phyloP scores from a whole-genome alignment of 2,329 filamentous ascomycete genomes.

The Sporothrix protearum region DNA sequence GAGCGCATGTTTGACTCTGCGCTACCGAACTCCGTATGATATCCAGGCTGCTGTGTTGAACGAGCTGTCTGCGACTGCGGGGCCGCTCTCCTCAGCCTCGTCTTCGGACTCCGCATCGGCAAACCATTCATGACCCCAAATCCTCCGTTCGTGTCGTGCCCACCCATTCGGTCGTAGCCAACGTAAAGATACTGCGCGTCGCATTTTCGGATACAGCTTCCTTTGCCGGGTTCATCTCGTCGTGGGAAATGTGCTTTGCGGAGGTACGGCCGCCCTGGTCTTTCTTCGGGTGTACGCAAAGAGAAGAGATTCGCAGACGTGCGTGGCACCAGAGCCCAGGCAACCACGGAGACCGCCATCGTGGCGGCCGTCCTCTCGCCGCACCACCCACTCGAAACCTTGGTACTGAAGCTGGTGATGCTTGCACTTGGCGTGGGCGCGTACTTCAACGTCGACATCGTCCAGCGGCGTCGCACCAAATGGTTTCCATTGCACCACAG shows the following conservation, averaged over 20 bases:
- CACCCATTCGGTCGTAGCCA: constrained; percentile 34
- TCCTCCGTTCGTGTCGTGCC: constrained; percentile 28
- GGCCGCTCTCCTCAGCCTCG: constrained; percentile 25
- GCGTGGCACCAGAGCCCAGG: neutral
- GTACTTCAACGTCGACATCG: constrained; percentile 34
- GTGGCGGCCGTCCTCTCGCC: constrained; percentile 19
- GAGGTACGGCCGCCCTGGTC: constrained; percentile 7
- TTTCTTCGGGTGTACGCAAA: neutral
- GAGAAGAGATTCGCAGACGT: neutral
- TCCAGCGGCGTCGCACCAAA: constrained; percentile 33
- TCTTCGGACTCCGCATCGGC: constrained; percentile 29
- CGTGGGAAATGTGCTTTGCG: constrained; percentile 19
- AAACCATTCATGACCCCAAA: constrained; percentile 33
- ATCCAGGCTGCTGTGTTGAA: neutral
- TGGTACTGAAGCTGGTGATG: constrained; percentile 31
- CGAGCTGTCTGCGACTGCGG: neutral
- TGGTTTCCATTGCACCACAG: constrained; percentile 34
- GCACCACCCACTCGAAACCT: constrained; percentile 29
- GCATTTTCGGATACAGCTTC: constrained; percentile 32
- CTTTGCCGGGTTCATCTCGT: constrained; percentile 24
- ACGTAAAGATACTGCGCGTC: constrained; percentile 34
- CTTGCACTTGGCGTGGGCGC: constrained; percentile 31
- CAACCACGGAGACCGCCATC: neutral
- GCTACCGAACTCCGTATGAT: neutral
- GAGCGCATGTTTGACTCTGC: neutral